Evolutionary conservation across 768 basidiomycete genomes (phyloP).

Genomic region (Naganishia kalamii): DNA sequence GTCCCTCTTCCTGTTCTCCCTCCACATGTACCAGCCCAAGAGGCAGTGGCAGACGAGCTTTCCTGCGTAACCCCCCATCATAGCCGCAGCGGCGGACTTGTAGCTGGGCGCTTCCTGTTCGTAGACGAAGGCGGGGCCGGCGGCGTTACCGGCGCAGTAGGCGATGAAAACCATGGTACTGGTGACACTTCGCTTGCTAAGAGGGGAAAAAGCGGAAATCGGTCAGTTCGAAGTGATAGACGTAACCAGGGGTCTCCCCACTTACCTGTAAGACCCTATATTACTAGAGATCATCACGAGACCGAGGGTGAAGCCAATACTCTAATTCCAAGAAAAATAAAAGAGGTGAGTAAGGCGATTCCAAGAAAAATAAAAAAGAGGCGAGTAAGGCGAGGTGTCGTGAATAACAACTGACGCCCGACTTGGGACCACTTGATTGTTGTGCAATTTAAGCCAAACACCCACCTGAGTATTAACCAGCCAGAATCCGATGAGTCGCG

Average conservation of each 20-base stretch:
- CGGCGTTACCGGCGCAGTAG: constrained; percentile 41
- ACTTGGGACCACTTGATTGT: no score
- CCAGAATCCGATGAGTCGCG: constrained; percentile 44
- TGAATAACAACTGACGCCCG: no score
- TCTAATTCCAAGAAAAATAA: no score
- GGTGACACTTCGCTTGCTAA: constrained; percentile 29
- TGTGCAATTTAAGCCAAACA: no score
- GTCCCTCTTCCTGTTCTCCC: constrained; percentile 40
- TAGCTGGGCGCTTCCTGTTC: constrained; percentile 39
- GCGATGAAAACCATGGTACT: constrained; percentile 42
- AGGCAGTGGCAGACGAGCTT: constrained; percentile 35
- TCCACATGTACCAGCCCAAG: constrained; percentile 41
- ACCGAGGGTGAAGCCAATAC: constrained; percentile 46
- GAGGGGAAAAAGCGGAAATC: background rate
- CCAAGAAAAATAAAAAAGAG: no score
- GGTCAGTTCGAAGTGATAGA: background rate
- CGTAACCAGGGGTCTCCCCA: background rate
- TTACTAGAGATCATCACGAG: constrained; percentile 46
- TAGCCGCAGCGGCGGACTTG: constrained; percentile 38
- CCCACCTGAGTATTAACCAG: constrained; percentile 36
- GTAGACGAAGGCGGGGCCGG: constrained; percentile 23
- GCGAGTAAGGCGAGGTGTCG: no score
- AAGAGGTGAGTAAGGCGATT: no score
- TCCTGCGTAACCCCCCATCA: constrained; percentile 40
- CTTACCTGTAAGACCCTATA: constrained; percentile 36